Base-by-base conservation (phyloP, 306 rosid species). In the Trichosanthes cucumerina region DNA sequence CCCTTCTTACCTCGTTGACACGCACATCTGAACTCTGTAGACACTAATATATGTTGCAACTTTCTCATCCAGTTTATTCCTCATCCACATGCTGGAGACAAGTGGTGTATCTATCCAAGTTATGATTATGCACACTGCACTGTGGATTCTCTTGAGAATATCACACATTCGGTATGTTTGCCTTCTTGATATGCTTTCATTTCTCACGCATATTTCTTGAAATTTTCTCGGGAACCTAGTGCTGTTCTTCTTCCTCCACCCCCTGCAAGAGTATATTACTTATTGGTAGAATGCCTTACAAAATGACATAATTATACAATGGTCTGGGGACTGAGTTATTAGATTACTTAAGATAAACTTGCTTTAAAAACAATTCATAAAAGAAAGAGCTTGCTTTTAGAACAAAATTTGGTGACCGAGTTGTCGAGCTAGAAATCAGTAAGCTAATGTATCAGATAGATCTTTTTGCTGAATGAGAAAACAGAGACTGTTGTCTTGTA, bases 91-190 rank as follows among this genome's bases (percentile, higher is more conserved):
- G 93, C 98, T 49, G 98, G 99, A 86, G 99, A 96, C 86, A 91
- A 96, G 85, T 96, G 98, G 99, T 96, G 98, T 82, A 88, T 96
- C 78, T 96, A 96, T 83, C 99, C 99, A 77, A 96, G 99, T 86
- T 96, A 96, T 78, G 99, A 96, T 84, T 96, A 86, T 80, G 87
- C 99, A 75, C 99, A 96, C 88, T 96, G 99, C 84, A 92, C 88
- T 78, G 99, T 92, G 82, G 99, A 96, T 87, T 96, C 99, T 80
- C 96, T 96, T 26, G 99, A 96, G 89, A 91, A 96, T 82, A 49
- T 96, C 85, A 96, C 98, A 34, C 99, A 96, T 82, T 96, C 99
- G 64, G 99, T 96, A 91, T 78, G 96, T 75, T 75, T 78, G 0
- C 56, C 76, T 38, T 15, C 63, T 76, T 47, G 58, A 76, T 75